phyloP scores from a whole-genome alignment of 1,284 basidiomycete genomes.

The Caloboletus firmus region DNA sequence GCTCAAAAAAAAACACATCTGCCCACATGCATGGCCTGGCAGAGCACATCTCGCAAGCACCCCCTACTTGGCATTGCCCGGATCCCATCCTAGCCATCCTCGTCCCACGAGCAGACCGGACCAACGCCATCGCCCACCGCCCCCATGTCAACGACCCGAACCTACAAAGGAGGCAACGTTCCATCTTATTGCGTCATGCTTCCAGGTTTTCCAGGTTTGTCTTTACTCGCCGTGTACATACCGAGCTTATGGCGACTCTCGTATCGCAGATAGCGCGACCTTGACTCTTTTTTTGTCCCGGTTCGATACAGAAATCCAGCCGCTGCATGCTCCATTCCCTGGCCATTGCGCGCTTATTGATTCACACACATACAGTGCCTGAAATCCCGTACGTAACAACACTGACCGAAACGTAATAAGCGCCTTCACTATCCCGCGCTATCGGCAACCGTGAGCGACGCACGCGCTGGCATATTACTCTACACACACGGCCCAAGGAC shows the following conservation, averaged over 20 bases:
- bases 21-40: too few relatives aligned
- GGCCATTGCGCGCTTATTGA: not conserved
- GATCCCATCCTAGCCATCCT: too few relatives aligned
- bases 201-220: too few relatives aligned
- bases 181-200: too few relatives aligned
- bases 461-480: not conserved
- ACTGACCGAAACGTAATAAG: too few relatives aligned
- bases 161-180: too few relatives aligned
- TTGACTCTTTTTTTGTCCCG: not conserved
- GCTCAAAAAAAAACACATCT: too few relatives aligned
- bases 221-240: too few relatives aligned
- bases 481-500: not conserved
- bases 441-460: not conserved
- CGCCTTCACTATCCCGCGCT: too few relatives aligned
- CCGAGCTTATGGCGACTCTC: too few relatives aligned
- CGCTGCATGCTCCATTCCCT: not conserved
- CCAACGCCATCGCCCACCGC: not conserved
- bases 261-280: not conserved
- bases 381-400: not conserved
- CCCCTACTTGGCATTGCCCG: not conserved
- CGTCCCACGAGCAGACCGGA: not conserved
- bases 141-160: too few relatives aligned
- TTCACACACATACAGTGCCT: not conserved
- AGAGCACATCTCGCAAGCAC: not conserved
- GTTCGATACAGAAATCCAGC: not conserved